phyloP scores from a whole-genome alignment of 1,284 basidiomycete genomes.

The Ceratobasidium sp. region DNA sequence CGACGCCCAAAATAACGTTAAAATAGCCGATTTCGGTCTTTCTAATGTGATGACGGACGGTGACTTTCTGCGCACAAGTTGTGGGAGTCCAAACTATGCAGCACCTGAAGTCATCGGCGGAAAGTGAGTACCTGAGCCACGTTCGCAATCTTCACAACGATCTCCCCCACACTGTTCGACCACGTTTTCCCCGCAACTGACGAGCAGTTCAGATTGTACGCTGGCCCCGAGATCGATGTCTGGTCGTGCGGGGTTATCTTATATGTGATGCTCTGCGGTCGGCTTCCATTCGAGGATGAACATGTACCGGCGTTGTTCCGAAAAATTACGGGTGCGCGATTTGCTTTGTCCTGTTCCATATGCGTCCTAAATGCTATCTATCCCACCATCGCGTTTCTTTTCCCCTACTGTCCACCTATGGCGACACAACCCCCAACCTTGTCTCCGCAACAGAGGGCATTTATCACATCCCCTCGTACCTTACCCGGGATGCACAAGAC shows the following conservation, averaged over 20 bases:
- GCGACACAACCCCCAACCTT: conserved; percentile 40
- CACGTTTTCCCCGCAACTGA: conserved; percentile 33
- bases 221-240: conserved; percentile 96
- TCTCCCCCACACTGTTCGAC: not conserved
- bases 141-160: conserved; percentile 45
- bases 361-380: not conserved
- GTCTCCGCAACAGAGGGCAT: conserved; percentile 69
- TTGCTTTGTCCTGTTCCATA: not conserved
- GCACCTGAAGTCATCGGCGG: conserved; percentile 95
- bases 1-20: conserved; percentile 69
- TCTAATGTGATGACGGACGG: conserved; percentile 95
- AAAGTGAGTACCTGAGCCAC: conserved; percentile 55
- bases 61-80: conserved; percentile 93
- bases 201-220: conserved; percentile 69
- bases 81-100: conserved; percentile 95
- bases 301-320: conserved; percentile 91
- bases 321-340: conserved; percentile 86
- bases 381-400: conserved; percentile 3
- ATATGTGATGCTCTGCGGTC: conserved; percentile 93
- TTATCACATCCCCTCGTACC: conserved; percentile 82
- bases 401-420: not conserved
- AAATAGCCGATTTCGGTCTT: conserved; percentile 95
- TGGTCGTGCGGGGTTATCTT: conserved; percentile 97
- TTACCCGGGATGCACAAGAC: conserved; percentile 78
- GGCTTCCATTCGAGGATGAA: conserved; percentile 94